Evolutionary conservation across 176 grass and related monocot species (phyloP).

Genomic region (Tillandsia fasciculata): DNA sequence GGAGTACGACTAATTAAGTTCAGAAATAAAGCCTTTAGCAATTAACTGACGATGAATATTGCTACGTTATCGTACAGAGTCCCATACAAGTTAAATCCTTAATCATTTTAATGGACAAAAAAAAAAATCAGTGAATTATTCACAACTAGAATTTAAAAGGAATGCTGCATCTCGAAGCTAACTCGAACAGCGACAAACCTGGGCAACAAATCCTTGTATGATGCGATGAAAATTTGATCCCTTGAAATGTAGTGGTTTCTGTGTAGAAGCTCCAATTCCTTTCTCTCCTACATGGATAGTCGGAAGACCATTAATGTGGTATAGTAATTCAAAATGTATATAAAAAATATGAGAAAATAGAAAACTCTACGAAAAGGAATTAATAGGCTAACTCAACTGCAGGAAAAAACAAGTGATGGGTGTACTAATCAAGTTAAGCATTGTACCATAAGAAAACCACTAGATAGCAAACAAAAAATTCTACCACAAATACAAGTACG

Average conservation of each 20-base stretch:
- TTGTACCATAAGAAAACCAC: neutral
- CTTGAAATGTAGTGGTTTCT: conserved; percentile 51
- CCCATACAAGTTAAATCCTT: neutral
- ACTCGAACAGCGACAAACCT: conserved; percentile 32
- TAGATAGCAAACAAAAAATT: neutral
- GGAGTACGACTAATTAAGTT: too few relatives aligned
- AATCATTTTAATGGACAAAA: neutral
- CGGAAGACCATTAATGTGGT: conserved; percentile 2
- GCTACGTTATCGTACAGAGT: too few relatives aligned
- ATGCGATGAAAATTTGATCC: conserved; percentile 58
- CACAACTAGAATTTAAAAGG: neutral
- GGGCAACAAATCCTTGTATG: conserved; percentile 59
- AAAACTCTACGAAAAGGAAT: neutral
- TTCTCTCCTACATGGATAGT: conserved; percentile 34
- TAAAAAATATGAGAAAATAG: neutral
- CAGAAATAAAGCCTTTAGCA: too few relatives aligned
- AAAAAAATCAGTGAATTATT: neutral
- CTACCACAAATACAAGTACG: too few relatives aligned
- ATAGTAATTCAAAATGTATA: neutral
- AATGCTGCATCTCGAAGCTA: neutral
- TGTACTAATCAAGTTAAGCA: too few relatives aligned
- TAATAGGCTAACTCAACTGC: neutral
- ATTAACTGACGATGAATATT: too few relatives aligned
- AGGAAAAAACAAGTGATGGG: neutral
- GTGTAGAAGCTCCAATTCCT: conserved; percentile 46